Percentiles rank a stretch among this genome's conserved stretches.
Evolutionary conservation across 2,329 filamentous ascomycete genomes (phyloP).

Genomic region (Diaporthe citrichinensis): DNA sequence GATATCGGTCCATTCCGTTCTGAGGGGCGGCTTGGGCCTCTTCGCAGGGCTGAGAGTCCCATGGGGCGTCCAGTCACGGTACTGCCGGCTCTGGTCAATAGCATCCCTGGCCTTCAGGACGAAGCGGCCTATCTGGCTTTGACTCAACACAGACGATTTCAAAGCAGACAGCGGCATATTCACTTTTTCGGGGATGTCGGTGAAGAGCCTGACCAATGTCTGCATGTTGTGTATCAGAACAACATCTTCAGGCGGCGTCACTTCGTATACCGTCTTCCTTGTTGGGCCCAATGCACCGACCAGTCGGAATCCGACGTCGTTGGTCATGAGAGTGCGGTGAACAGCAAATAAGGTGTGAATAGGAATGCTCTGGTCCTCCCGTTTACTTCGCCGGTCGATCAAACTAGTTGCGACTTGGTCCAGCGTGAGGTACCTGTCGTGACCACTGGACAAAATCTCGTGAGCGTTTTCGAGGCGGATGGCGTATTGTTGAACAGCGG

Average conservation of each 20-base stretch:
- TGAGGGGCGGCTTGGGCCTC: constrained; percentile 36
- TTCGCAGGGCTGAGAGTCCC: constrained; percentile 62
- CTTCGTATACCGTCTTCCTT: constrained; percentile 71
- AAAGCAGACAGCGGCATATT: constrained; percentile 44
- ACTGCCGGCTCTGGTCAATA: constrained; percentile 66
- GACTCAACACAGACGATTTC: constrained; percentile 41
- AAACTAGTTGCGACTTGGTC: constrained; percentile 64
- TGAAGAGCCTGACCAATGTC: constrained; percentile 66
- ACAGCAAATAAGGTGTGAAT: constrained; percentile 76
- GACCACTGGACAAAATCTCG: constrained; percentile 54
- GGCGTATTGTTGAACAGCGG: constrained; percentile 63
- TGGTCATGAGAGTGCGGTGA: constrained; percentile 72
- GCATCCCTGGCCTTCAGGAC: constrained; percentile 61
- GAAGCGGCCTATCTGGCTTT: constrained; percentile 59
- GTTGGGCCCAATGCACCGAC: constrained; percentile 64
- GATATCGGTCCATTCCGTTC: constrained; percentile 58
- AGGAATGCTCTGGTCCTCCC: constrained; percentile 55
- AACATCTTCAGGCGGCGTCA: constrained; percentile 70
- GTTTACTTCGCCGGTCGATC: constrained; percentile 47
- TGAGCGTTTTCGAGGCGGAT: constrained; percentile 63
- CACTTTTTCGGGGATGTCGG: constrained; percentile 54
- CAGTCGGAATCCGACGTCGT: constrained; percentile 73
- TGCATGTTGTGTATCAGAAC: constrained; percentile 65
- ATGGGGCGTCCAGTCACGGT: constrained; percentile 63
- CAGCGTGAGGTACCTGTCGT: constrained; percentile 63